Conservation (phyloP, 2,329 filamentous ascomycete genomes). For the Parascedosporium putredinis region DNA sequence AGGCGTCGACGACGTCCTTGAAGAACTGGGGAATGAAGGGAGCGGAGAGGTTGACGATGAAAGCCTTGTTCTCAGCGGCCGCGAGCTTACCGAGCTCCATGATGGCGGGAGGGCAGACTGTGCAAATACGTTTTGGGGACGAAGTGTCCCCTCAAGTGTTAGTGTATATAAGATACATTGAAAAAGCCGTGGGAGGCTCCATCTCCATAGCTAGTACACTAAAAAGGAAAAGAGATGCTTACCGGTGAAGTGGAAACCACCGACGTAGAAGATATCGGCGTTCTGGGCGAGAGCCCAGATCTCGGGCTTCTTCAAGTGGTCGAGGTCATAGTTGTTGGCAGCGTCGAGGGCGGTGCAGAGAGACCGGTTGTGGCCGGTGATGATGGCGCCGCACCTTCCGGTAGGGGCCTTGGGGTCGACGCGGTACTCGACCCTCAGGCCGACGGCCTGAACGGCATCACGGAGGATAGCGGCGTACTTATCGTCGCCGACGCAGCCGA, state of each 20-base stretch:
- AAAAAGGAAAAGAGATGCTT: constrained; percentile 13
- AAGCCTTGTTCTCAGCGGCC: constrained; percentile 78
- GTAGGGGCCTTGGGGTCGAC: constrained; percentile 77
- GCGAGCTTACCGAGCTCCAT: constrained; percentile 86
- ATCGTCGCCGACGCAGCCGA: constrained; percentile 90
- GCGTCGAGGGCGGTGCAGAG: constrained; percentile 93
- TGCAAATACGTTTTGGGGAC: not conserved
- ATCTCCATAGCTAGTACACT: constrained; percentile 6
- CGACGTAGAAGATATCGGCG: constrained; percentile 83
- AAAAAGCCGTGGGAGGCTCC: not conserved
- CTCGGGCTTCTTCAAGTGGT: constrained; percentile 82
- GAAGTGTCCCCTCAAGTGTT: not conserved
- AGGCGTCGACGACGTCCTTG: constrained; percentile 85
- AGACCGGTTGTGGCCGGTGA: constrained; percentile 91
- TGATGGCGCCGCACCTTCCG: constrained; percentile 90
- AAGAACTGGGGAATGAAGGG: constrained; percentile 97
- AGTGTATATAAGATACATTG: not conserved
- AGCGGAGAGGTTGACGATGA: constrained; percentile 84
- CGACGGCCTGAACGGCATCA: constrained; percentile 76
- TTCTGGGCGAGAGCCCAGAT: constrained; percentile 89
- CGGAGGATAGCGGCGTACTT: constrained; percentile 86
- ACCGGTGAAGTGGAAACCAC: constrained; percentile 89
- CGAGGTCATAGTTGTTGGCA: constrained; percentile 92
- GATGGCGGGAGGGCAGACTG: constrained; percentile 81
- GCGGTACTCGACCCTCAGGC: constrained; percentile 89